Evolutionary conservation across 371 early-diverging fungal genomes (phyloP).

Genomic region (Mucor circinelloides): DNA sequence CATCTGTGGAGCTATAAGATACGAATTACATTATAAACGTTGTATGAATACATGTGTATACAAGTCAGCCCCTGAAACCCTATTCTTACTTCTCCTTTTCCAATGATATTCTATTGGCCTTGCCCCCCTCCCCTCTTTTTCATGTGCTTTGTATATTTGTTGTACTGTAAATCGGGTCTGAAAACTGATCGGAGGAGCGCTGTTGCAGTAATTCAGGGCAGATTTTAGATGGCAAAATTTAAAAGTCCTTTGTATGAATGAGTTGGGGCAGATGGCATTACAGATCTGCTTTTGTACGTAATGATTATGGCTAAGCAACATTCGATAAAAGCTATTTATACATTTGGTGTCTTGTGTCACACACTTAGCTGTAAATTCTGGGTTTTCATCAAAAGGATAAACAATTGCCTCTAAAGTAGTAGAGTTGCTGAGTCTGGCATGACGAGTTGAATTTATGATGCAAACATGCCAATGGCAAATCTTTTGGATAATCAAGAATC

Average conservation of each 20-base stretch:
- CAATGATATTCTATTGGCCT: neutral
- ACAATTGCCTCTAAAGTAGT: no score
- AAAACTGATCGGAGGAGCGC: neutral
- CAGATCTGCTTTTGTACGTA: neutral
- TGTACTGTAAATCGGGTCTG: neutral
- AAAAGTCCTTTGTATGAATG: neutral
- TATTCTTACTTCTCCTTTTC: neutral
- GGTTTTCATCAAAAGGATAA: neutral
- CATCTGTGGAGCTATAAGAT: no score
- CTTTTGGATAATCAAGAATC: no score
- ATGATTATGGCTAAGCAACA: neutral
- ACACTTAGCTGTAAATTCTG: neutral
- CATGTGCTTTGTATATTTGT: neutral
- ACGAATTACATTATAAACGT: neutral
- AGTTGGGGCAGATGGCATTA: neutral
- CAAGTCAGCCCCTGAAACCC: neutral
- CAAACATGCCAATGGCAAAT: no score
- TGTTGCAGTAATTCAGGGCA: neutral
- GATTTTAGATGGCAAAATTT: neutral
- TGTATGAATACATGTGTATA: neutral
- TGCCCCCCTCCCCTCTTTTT: neutral
- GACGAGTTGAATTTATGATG: neutral
- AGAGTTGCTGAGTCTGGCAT: no score
- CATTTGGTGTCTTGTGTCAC: neutral
- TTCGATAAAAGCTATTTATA: neutral